Conservation (phyloP, 1,284 basidiomycete genomes). For the Sporisorium scitamineum region DNA sequence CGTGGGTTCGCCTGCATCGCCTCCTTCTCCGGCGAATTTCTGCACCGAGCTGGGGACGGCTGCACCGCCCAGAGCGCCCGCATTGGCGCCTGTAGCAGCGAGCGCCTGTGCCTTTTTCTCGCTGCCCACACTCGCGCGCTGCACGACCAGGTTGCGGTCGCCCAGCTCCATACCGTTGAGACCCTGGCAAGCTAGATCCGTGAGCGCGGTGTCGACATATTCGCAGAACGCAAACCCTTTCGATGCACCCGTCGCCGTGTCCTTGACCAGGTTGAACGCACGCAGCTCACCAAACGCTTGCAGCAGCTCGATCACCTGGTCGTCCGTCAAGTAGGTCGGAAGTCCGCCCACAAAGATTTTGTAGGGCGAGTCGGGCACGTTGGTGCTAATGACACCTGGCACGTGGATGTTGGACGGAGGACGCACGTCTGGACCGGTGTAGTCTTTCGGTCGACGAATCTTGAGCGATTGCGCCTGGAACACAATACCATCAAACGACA, state of each 20-base stretch:
- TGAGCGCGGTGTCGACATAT: constrained; percentile 88
- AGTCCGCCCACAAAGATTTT: constrained; percentile 98
- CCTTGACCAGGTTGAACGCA: constrained; percentile 97
- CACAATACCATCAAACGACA: constrained; percentile 96
- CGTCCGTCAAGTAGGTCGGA: constrained; percentile 93
- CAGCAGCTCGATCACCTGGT: constrained; percentile 96
- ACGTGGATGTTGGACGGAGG: constrained; percentile 79
- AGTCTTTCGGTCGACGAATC: constrained; percentile 96
- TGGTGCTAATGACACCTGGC: constrained; percentile 91
- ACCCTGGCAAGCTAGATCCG: constrained; percentile 94
- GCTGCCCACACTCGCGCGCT: constrained; percentile 88
- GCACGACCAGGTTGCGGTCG: constrained; percentile 94
- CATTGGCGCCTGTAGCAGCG: constrained; percentile 68
- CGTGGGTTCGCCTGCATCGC: constrained; percentile 69
- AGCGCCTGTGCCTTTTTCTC: constrained; percentile 54
- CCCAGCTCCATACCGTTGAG: constrained; percentile 98
- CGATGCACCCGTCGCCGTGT: constrained; percentile 75
- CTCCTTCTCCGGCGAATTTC: constrained; percentile 66
- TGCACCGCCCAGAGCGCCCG: constrained; percentile 65
- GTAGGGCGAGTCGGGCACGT: constrained; percentile 95
- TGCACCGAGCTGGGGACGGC: constrained; percentile 58
- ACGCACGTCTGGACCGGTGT: constrained; percentile 77
- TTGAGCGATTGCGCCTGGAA: constrained; percentile 91
- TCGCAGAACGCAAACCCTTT: constrained; percentile 99
- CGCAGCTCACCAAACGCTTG: constrained; percentile 97